Conservation (phyloP, 129 eudicot genomes). For the Lactuca saligna region DNA sequence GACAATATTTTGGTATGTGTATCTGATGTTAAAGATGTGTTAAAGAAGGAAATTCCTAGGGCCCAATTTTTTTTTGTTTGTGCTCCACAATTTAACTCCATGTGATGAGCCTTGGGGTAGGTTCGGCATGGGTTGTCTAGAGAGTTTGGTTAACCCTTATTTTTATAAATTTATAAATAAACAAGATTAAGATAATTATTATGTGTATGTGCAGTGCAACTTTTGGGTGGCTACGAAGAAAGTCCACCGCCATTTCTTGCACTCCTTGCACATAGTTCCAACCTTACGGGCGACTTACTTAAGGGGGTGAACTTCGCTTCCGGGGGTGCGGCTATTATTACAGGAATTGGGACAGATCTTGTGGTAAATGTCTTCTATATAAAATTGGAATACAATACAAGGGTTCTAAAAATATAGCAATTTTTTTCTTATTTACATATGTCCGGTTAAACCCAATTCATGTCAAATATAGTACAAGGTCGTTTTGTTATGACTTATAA, state of each 20-base stretch:
- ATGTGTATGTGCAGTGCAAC: conserved; percentile 27
- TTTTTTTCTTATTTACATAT: neutral
- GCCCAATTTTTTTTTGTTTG: neutral
- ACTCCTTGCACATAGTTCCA: conserved; percentile 20
- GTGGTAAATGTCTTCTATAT: conserved; percentile 28
- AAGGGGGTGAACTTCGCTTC: conserved; percentile 53
- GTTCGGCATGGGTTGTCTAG: neutral
- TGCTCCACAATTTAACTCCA: neutral
- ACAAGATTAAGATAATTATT: conserved; percentile 1
- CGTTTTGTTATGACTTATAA: neutral
- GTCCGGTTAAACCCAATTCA: too few species aligned
- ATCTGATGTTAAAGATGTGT: too few species aligned
- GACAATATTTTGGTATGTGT: too few species aligned
- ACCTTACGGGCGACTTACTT: conserved; percentile 33
- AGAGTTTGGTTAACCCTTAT: neutral
- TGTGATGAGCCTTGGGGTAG: too few species aligned
- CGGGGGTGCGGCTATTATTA: conserved; percentile 41
- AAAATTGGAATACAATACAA: neutral
- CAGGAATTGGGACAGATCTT: conserved; percentile 9
- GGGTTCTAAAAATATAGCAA: neutral
- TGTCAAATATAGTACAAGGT: neutral
- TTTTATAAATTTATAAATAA: conserved; percentile 7
- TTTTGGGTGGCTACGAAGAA: conserved; percentile 35
- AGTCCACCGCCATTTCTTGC: conserved; percentile 52
- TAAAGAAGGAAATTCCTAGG: too few species aligned